Evolutionary conservation across 305 asterid species (phyloP).

Genomic region (Salvia sclarea): DNA sequence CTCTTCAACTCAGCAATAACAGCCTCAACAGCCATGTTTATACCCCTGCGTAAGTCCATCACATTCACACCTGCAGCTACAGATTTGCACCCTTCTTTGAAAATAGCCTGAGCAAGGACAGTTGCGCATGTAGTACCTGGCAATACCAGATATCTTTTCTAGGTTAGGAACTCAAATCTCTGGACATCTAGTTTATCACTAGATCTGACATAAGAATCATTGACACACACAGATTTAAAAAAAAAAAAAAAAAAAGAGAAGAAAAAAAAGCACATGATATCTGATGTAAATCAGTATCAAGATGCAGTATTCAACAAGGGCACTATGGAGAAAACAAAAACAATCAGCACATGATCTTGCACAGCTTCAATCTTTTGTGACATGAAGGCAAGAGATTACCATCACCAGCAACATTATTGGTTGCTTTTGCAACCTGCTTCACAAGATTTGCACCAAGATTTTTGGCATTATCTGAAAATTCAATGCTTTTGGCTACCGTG

Average conservation of each 20-base stretch:
- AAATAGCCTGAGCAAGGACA: slow-evolving; percentile 84
- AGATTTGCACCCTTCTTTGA: slow-evolving; percentile 86
- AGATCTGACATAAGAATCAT: slow-evolving; percentile 1
- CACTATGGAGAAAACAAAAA: neutral
- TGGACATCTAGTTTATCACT: neutral
- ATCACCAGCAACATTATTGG: slow-evolving; percentile 86
- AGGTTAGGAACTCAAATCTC: slow-evolving; percentile 11
- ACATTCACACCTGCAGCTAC: slow-evolving; percentile 83
- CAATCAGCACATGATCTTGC: slow-evolving; percentile 19
- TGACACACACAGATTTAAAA: too few species aligned
- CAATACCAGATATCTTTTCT: slow-evolving; percentile 33
- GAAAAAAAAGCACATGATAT: neutral
- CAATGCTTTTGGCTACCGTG: slow-evolving; percentile 84
- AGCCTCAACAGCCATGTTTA: slow-evolving; percentile 78
- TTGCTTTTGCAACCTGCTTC: slow-evolving; percentile 89
- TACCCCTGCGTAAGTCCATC: slow-evolving; percentile 89
- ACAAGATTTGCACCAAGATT: slow-evolving; percentile 82
- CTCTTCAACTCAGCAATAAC: slow-evolving; percentile 75
- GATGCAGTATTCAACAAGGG: neutral
- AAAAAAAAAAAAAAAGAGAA: too few species aligned
- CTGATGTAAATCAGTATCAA: neutral
- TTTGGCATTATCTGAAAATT: slow-evolving; percentile 63
- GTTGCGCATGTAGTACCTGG: slow-evolving; percentile 96
- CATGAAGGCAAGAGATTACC: slow-evolving; percentile 53
- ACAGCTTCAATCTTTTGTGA: slow-evolving; percentile 1